Base-by-base conservation (phyloP, 345 rosid species). In the Salix purpurea region DNA sequence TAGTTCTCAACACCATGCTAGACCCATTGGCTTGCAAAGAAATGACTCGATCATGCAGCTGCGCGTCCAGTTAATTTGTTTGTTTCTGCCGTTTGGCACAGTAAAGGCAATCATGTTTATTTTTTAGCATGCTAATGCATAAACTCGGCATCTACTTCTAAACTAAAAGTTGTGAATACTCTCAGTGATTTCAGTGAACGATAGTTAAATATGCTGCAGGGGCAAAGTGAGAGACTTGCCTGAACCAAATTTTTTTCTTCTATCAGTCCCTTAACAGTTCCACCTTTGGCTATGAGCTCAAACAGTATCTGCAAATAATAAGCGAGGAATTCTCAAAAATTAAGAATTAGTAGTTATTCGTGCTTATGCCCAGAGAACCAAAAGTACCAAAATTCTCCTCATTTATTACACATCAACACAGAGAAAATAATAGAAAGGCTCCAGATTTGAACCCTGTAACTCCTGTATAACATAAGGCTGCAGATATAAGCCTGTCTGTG, bases 221-320 rank as follows among this genome's bases (percentile, higher is more conserved):
- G 50, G 46, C 23, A 73, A 79, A 82, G 70, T 67, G 69, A 73
- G 28, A 69, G 86, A 40, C 95, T 88, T 89, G 75, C 99, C 96
- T 93, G 99, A 81, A 93, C 96, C 83, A 95, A 85, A 79, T 91
- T 91, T 85, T 91, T 93, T 76, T 83, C 96, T 83, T 89, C 78
- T 65, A 95, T 95, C 83, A 95, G 58, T 73, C 94, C 90, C 81
- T 95, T 86, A 65, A 93, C 96, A 11, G 97, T 93, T 82, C 97
- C 99, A 82, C 97, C 97, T 87, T 93, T 89, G 44, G 93, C 96
- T 77, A 95, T 83, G 75, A 95, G 88, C 86, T 90, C 97, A 84
- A 88, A 88, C 65, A 95, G 72, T 85, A 95, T 89, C 97, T 95
- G 87, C 82, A 74, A 78, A 72, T 18, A 28, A 52, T 37, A 32